Percentiles rank a stretch among this genome's conserved stretches.
These are phyloP conservation scores for Glaciozyma antarctica DNA, from an alignment of 768 basidiomycete species.

Conservation along the genomic window DNA sequence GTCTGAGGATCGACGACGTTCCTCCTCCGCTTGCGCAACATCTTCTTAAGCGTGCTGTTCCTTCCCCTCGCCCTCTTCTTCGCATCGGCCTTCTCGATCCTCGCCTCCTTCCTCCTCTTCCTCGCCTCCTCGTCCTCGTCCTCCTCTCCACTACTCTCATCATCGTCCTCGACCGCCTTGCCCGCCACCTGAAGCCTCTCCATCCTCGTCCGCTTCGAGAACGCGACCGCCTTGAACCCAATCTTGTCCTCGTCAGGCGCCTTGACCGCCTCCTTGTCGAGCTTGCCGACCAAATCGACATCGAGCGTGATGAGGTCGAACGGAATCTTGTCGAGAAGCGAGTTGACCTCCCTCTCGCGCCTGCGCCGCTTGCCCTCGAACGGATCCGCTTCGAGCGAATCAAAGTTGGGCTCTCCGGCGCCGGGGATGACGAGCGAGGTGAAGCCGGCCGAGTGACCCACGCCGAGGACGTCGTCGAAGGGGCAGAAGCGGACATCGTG, in stretches of 20 bases:
- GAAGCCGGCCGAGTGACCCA: conserved; percentile 66
- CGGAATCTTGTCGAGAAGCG: conserved; percentile 86
- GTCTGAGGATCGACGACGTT: conserved; percentile 76
- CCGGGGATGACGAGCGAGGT: conserved; percentile 85
- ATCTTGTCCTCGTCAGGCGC: conserved; percentile 33
- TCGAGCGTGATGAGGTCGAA: conserved; percentile 76
- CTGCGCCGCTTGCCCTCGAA: conserved; percentile 74
- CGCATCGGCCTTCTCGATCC: conserved; percentile 42
- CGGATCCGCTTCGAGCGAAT: conserved; percentile 85
- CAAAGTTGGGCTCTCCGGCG: conserved; percentile 87
- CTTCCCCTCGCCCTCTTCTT: conserved; percentile 80
- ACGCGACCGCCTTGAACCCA: conserved; percentile 47
- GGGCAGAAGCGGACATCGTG: conserved; percentile 72
- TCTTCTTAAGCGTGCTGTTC: conserved; percentile 58
- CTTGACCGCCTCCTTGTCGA: conserved; percentile 11
- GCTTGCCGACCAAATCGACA: conserved; percentile 40
- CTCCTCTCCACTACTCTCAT: conserved; percentile 38
- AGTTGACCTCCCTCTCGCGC: conserved; percentile 82
- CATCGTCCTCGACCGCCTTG: conserved; percentile 41
- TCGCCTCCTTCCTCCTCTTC: conserved; percentile 12
- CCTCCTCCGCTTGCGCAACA: conserved; percentile 78
- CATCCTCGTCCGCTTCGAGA: conserved; percentile 63
- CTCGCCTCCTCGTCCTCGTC: conserved; percentile 38
- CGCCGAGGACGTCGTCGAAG: conserved; percentile 71
- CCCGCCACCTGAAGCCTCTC: conserved; percentile 51